Conservation (phyloP, 1,139 yeast species). For the Hyphopichia wangnamkhiaoensis region DNA sequence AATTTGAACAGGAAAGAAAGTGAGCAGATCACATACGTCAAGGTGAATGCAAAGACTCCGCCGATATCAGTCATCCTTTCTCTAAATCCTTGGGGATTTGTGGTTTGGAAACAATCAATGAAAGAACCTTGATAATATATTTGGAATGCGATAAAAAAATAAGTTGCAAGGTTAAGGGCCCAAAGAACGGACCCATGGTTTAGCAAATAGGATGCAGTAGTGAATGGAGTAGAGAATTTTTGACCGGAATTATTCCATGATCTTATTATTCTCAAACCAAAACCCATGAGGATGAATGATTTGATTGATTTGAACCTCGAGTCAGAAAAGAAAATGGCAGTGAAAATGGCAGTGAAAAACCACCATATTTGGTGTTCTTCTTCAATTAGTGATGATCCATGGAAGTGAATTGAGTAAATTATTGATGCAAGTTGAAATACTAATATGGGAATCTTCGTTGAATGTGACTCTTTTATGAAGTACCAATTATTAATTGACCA, state of each 20-base stretch:
- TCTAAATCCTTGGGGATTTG: constrained; percentile 5
- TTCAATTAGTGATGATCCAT: constrained; percentile 92
- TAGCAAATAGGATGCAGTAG: constrained; percentile 49
- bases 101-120: constrained; percentile 12
- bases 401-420: constrained; percentile 59
- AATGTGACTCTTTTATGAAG: constrained; percentile 13
- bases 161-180: constrained; percentile 47
- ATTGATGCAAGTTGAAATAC: constrained; percentile 35
- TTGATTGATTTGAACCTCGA: constrained; percentile 10
- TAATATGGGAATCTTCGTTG: constrained; percentile 16
- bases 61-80: constrained; percentile 21
- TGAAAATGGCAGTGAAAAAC: constrained; percentile 55
- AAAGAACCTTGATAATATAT: constrained; percentile 32
- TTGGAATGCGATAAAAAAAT: constrained; percentile 23
- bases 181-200: constrained; percentile 43
- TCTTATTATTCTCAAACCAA: constrained; percentile 60
- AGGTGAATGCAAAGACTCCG: constrained; percentile 35
- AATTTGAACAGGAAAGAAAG: constrained; percentile 59
- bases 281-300: constrained; percentile 31
- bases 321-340: constrained; percentile 14
- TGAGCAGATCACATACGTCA: constrained; percentile 38
- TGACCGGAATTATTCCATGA: constrained; percentile 94
- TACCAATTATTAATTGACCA: constrained; percentile 18
- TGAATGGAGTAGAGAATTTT: constrained; percentile 54
- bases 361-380: constrained; percentile 98